Evolutionary conservation across 1,284 basidiomycete genomes (phyloP).

Genomic region (Athelia sp.): DNA sequence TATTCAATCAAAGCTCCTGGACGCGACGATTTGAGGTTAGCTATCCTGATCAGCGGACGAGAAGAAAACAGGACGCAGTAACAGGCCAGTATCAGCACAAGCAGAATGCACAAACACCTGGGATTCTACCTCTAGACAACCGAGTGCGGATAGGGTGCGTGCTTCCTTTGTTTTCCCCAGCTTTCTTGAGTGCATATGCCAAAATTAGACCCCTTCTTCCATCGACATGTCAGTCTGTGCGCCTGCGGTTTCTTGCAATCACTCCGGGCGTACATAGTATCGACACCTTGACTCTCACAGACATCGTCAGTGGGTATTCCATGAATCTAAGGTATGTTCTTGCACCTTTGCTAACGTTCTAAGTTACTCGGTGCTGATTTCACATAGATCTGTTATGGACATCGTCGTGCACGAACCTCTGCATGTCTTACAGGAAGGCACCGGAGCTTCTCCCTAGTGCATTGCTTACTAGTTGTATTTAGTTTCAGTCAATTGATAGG

Average conservation of each 20-base stretch:
- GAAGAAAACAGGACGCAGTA: slow-evolving; percentile 37
- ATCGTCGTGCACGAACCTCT: slow-evolving; percentile 56
- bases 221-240: slow-evolving; percentile 79
- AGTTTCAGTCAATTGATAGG: no score
- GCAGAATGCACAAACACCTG: slow-evolving; percentile 31
- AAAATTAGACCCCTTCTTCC: slow-evolving; percentile 66
- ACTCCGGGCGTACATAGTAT: slow-evolving; percentile 77
- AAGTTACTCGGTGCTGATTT: slow-evolving; percentile 6
- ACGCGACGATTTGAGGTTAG: slow-evolving; percentile 75
- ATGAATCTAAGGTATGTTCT: slow-evolving; percentile 64
- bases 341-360: background rate
- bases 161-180: slow-evolving; percentile 1
- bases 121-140: slow-evolving; percentile 77
- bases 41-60: slow-evolving; percentile 50
- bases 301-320: slow-evolving; percentile 66
- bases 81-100: slow-evolving; percentile 7
- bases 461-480: no score
- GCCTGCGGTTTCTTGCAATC: slow-evolving; percentile 81
- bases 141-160: slow-evolving; percentile 77
- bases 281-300: slow-evolving; percentile 68
- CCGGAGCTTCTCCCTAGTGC: no score
- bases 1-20: slow-evolving; percentile 80
- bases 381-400: slow-evolving; percentile 57
- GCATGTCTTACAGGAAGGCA: no score
- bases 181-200: slow-evolving; percentile 3